phyloP scores from a whole-genome alignment of 2,329 filamentous ascomycete species.

The Macrophomina tecta region DNA sequence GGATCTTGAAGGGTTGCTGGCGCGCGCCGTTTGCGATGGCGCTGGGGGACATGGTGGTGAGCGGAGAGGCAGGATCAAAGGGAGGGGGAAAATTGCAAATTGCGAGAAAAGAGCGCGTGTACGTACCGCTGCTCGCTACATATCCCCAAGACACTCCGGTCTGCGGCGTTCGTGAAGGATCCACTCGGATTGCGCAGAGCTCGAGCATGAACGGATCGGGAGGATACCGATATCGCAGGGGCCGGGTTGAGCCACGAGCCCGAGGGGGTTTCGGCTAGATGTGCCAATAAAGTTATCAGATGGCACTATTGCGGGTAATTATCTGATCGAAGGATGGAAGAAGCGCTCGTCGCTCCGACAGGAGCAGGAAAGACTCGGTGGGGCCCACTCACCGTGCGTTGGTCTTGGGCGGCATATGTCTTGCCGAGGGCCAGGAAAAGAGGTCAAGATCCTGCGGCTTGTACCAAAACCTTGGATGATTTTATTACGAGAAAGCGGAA shows the following conservation, averaged over 20 bases:
- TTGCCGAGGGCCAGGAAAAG: too few species aligned
- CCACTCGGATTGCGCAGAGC: neutral
- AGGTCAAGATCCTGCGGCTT: too few species aligned
- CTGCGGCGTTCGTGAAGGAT: neutral
- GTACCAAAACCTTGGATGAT: too few species aligned
- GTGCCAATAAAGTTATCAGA: conserved; percentile 26
- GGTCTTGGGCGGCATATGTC: too few species aligned
- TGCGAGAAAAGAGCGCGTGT: neutral
- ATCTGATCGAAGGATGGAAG: conserved; percentile 2
- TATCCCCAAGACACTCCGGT: neutral
- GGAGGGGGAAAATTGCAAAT: neutral
- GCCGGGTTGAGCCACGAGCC: neutral
- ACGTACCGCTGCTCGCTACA: neutral
- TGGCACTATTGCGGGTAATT: conserved; percentile 17
- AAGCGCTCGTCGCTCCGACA: too few species aligned
- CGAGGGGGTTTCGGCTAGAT: neutral
- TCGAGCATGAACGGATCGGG: neutral
- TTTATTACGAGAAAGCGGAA: too few species aligned
- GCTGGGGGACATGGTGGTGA: neutral
- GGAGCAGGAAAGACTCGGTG: neutral
- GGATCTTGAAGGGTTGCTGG: conserved; percentile 46
- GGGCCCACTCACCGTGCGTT: conserved; percentile 1
- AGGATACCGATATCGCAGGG: conserved; percentile 10
- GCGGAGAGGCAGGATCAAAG: neutral
- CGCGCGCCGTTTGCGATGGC: conserved; percentile 1